phyloP scores from a whole-genome alignment of 139 green algal genomes.

The Micromonas pusilla region DNA sequence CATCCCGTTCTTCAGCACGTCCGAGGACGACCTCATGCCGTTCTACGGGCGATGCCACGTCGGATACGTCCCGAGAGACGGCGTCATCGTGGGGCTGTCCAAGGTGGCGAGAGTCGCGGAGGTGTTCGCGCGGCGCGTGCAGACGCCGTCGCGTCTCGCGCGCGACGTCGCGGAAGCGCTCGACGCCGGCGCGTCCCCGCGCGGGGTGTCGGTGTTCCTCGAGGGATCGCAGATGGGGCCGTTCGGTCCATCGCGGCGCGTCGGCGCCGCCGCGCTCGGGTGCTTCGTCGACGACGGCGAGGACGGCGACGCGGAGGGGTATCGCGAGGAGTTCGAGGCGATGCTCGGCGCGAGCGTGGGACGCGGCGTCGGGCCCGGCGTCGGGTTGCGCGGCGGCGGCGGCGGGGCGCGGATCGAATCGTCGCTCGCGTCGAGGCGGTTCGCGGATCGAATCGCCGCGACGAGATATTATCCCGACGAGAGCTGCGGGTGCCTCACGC shows the following conservation, averaged over 20 bases:
- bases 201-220: slow-evolving; percentile 60
- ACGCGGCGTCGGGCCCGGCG: no score
- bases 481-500: no score
- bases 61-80: slow-evolving; percentile 79
- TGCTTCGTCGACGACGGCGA: neutral
- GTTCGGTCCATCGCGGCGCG: neutral
- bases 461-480: no score
- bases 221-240: slow-evolving; percentile 69
- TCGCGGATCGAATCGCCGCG: no score
- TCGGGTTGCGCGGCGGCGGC: neutral
- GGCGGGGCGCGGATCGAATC: no score
- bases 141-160: slow-evolving; percentile 34
- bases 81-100: slow-evolving; percentile 40
- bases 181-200: slow-evolving; percentile 5
- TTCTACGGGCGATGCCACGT: slow-evolving; percentile 86
- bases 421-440: no score
- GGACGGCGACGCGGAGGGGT: neutral
- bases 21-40: slow-evolving; percentile 67
- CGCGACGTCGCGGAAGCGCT: slow-evolving; percentile 37
- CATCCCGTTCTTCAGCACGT: slow-evolving; percentile 82
- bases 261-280: neutral
- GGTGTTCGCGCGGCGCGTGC: slow-evolving; percentile 58
- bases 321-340: neutral
- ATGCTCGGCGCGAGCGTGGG: neutral
- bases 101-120: slow-evolving; percentile 71